Conservation (phyloP, 176 grass and related monocot genomes). For the Phoenix roebelenii region DNA sequence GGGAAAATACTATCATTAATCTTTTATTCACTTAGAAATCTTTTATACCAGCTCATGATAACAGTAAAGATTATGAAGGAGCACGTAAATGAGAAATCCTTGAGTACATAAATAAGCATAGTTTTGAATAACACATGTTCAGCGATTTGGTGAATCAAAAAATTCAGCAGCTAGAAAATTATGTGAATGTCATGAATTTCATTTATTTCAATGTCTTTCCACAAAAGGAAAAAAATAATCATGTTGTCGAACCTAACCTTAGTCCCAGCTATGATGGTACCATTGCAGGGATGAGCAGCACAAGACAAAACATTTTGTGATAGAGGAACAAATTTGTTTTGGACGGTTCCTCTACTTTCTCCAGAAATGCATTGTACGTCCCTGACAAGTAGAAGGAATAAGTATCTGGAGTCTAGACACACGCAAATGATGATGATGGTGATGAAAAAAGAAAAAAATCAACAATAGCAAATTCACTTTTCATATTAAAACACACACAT, state of each 20-base stretch:
- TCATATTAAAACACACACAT: no score
- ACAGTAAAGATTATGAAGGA: no score
- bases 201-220: background rate
- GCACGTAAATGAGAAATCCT: no score
- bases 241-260: constrained; percentile 36
- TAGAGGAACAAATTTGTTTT: constrained; percentile 61
- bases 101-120: no score
- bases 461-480: background rate
- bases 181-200: background rate
- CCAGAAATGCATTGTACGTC: constrained; percentile 26
- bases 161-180: background rate
- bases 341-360: constrained; percentile 22
- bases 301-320: constrained; percentile 60
- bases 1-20: no score
- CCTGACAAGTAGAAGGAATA: constrained; percentile 34
- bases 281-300: constrained; percentile 55
- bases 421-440: background rate
- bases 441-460: background rate
- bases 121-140: no score
- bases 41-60: no score
- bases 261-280: constrained; percentile 64
- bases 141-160: background rate
- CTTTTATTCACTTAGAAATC: no score
- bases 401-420: no score
- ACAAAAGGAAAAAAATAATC: background rate